phyloP scores from a whole-genome alignment of 148 eudicot species.

The Cornus florida region DNA sequence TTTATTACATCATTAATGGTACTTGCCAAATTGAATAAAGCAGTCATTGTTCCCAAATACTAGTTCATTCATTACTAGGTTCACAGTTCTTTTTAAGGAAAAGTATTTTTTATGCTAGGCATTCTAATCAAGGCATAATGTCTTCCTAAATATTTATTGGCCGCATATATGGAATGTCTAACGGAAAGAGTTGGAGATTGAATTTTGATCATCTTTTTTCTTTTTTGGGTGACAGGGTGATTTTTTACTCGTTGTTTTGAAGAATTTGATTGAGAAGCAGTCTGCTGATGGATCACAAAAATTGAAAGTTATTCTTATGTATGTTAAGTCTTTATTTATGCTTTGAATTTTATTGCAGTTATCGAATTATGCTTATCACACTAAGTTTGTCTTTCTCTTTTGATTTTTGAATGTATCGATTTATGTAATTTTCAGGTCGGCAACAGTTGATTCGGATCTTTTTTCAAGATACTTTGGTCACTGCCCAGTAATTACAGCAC shows the following conservation, averaged over 20 bases:
- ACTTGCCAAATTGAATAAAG: neutral
- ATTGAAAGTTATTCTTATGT: conserved; percentile 94
- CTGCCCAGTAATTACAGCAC: conserved; percentile 88
- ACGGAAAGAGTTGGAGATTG: neutral
- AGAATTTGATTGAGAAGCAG: conserved; percentile 83
- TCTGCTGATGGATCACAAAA: conserved; percentile 43
- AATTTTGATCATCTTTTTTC: neutral
- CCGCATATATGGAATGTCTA: neutral
- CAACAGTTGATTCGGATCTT: conserved; percentile 89
- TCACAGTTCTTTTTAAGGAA: neutral
- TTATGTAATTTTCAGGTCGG: conserved; percentile 62
- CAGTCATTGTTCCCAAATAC: neutral
- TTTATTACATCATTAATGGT: neutral
- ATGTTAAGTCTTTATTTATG: conserved; percentile 23
- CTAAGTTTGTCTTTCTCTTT: neutral
- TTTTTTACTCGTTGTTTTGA: conserved; percentile 81
- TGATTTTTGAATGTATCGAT: neutral
- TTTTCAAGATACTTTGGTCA: conserved; percentile 85
- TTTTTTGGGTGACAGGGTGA: conserved; percentile 64
- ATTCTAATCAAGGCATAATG: neutral
- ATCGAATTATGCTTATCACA: conserved; percentile 9
- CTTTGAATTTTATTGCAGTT: neutral
- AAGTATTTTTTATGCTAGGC: neutral
- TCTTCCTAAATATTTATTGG: neutral
- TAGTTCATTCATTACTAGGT: neutral